phyloP scores from a whole-genome alignment of 2,329 filamentous ascomycete genomes.

The Arthrobotrys iridis region DNA sequence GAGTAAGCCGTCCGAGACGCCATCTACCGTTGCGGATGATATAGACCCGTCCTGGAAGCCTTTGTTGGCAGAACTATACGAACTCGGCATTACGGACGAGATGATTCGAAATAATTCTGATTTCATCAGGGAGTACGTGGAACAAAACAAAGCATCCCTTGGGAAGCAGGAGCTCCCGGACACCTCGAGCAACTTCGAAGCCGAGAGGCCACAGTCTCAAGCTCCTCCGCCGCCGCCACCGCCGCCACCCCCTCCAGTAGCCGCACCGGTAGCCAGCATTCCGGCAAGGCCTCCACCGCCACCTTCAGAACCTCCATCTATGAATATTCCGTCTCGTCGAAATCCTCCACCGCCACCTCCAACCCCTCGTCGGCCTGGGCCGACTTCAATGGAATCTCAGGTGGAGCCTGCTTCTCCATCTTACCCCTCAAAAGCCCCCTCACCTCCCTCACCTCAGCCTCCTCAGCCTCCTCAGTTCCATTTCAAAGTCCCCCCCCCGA shows the following conservation, averaged over 20 bases:
- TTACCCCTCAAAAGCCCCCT: conserved; percentile 14
- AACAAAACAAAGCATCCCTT: conserved; percentile 64
- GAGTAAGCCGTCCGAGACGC: conserved; percentile 59
- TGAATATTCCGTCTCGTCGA: conserved; percentile 14
- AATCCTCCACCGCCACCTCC: conserved; percentile 39
- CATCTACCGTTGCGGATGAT: conserved; percentile 67
- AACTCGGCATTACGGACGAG: conserved; percentile 75
- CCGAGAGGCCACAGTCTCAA: conserved; percentile 61
- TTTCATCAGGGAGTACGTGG: conserved; percentile 75
- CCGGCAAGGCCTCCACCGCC: conserved; percentile 78
- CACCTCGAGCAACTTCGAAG: conserved; percentile 9
- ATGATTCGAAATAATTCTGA: conserved; percentile 74
- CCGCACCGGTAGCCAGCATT: conserved; percentile 63
- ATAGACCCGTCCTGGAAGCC: conserved; percentile 72
- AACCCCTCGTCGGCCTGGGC: conserved; percentile 25
- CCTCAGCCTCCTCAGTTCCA: conserved; percentile 65
- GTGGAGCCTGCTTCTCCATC: conserved; percentile 31
- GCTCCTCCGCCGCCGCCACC: conserved; percentile 65
- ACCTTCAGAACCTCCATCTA: conserved; percentile 64
- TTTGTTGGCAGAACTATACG: conserved; percentile 70
- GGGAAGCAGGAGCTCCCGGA: conserved; percentile 58
- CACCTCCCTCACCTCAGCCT: conserved; percentile 18
- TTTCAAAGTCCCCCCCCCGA: conserved; percentile 86
- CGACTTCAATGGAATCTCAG: conserved; percentile 1
- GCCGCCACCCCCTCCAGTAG: conserved; percentile 40